Conservation (phyloP, 331 rosid species). For the Quercus tomentella region DNA sequence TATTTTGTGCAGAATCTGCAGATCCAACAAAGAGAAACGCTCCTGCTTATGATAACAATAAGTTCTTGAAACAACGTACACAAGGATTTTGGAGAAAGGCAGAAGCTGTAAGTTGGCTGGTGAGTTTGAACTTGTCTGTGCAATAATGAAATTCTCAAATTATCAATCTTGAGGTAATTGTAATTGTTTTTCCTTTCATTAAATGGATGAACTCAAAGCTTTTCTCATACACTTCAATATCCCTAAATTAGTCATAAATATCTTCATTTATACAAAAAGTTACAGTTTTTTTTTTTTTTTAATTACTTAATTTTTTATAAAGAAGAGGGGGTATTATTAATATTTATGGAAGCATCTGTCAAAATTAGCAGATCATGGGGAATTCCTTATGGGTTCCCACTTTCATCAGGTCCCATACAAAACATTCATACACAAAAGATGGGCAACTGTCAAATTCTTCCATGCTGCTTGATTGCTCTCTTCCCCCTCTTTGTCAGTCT, state of each 20-base stretch:
- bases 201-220: background rate
- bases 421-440: no score
- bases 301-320: no score
- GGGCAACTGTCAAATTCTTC: no score
- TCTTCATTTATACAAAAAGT: background rate
- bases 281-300: background rate
- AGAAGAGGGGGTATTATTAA: no score
- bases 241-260: background rate
- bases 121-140: conserved; percentile 24
- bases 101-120: conserved; percentile 67
- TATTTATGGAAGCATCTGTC: no score
- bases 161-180: background rate
- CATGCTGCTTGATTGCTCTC: no score
- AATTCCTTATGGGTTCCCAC: no score
- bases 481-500: no score
- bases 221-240: background rate
- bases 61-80: conserved; percentile 31
- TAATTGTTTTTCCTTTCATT: background rate
- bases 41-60: background rate
- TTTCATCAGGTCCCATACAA: no score
- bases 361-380: no score
- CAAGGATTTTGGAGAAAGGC: conserved; percentile 68
- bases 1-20: conserved; percentile 2
- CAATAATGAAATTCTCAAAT: background rate
- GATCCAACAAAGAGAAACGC: background rate